Evolutionary conservation across 345 rosid species (phyloP), one percentile per base, ranked within the genome.

Genomic region (Dovyalis caffra): DNA sequence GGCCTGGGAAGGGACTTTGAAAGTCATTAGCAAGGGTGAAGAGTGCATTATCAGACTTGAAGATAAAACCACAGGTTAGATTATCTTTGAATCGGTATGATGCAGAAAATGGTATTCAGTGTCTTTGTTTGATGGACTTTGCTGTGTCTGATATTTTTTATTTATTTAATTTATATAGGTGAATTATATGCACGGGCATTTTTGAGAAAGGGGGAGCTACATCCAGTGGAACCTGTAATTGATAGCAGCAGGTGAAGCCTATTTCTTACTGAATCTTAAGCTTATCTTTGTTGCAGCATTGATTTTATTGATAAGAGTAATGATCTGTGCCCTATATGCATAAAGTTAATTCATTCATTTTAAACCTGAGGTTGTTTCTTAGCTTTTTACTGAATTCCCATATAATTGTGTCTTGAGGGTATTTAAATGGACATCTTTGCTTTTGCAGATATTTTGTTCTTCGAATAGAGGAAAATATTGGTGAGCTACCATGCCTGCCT

Each of bases 391-490:
- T 71, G 31, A 2, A 57, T 79, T 18, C 49, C 62, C 38, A 20
- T 20, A 57, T 26, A 9, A 11, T 49, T 61, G 45, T 34, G 47
- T 68, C 51, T 29, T 35, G 53, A 74, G 68, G 69, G 47, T 78
- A 35, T 61, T 77, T 78, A 40, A 76, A 61, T 60, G 72, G 18
- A 49, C 63, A 3, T 3, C 26, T 72, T 78, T 79, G 76, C 72
- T 79, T 86, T 71, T 88, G 92, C 91, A 96, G 99, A 87, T 96
- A 96, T 79, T 96, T 96, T 88, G 99, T 96, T 76, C 97, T 96
- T 79, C 97, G 98, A 69, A 81, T 96, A 81, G 99, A 93, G 87
- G 99, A 96, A 87, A 85, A 82, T 68, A 90, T 96, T n/a, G 95
- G 99, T 95, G 76, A 86, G 91, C 73, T 81, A 70, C 61, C 32